Conservation (phyloP, 768 basidiomycete species). For the Leccinum uliginosum region DNA sequence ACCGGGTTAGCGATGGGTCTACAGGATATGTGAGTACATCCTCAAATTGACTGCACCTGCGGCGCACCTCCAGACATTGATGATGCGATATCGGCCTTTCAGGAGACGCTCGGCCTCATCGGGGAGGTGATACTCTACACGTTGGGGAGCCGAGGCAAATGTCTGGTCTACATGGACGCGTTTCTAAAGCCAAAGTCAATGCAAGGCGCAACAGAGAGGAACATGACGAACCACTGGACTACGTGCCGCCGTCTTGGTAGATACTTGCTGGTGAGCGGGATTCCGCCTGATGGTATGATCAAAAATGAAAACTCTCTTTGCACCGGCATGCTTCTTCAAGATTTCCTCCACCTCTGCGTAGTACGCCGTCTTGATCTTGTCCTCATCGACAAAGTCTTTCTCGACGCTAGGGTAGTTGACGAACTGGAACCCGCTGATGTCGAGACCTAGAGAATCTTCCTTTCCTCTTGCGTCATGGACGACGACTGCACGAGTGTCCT, state of each 20-base stretch:
- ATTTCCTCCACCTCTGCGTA: slow-evolving; percentile 41
- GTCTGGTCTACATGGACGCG: background rate
- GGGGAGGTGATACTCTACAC: background rate
- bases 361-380: slow-evolving; percentile 34
- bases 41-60: background rate
- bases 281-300: slow-evolving; percentile 42
- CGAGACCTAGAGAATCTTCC: slow-evolving; percentile 28
- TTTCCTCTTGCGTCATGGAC: slow-evolving; percentile 34
- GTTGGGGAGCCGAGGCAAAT: background rate
- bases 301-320: slow-evolving; percentile 39
- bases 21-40: background rate
- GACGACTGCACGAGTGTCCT: slow-evolving; percentile 14
- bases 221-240: slow-evolving; percentile 32
- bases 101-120: background rate
- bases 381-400: slow-evolving; percentile 39
- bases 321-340: slow-evolving; percentile 37
- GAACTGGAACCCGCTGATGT: slow-evolving; percentile 45
- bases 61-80: slow-evolving; percentile 43
- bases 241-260: slow-evolving; percentile 10
- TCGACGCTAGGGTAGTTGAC: slow-evolving; percentile 30
- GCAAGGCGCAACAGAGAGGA: slow-evolving; percentile 1
- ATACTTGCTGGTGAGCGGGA: background rate
- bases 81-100: slow-evolving; percentile 39
- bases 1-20: background rate
- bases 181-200: slow-evolving; percentile 10